Evolutionary conservation across 2,329 filamentous ascomycete genomes (phyloP), one percentile per base, ranked within the genome.

Genomic region (Stachybotrys chlorohalonatus): DNA sequence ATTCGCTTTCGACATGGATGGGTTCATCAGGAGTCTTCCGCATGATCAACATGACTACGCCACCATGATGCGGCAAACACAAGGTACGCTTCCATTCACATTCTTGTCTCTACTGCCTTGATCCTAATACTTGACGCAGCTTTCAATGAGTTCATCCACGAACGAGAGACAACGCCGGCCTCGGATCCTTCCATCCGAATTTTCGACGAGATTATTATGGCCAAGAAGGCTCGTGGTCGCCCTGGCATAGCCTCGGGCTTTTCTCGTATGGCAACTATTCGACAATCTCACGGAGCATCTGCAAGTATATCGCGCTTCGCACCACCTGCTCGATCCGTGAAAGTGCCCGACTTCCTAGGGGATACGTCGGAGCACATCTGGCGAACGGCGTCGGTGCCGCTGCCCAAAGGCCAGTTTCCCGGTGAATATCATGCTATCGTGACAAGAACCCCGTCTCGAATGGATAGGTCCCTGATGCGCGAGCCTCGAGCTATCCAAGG

Each of bases 401-500:
- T 81, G 47, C 79, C 80, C n/a, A 80, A 76, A 59, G 77, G 80
- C 53, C 84, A 81, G 61, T 85, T 86, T 59, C 75, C 79, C 0
- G 81, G 82, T 55, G 81, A 85, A 60, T 87, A 87, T 70, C 77
- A 79, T 56, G 71, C 77, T 36, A 75, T 84, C 13, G 75, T 83
- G 53, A 83, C 83, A 11, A 74, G 84, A 60, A 84, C 89, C 45
- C 94, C 94, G 6, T 84, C 89, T 7, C 92, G 89, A 65, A 79
- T 99, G 9, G 94, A 99, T 64, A 81, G 86, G 5, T 82, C 84
- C 13, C 76, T 96, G 50, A 96, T 97, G 90, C 90, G 90, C 68
- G 92, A 96, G 71, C 92, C 92, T 32, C 82, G 92, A 55, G 85
- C 89, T 58, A 93, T 96, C 46, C 90, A 95, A 68, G 92, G 92